Evolutionary conservation across 2,329 filamentous ascomycete genomes (phyloP), one percentile per base, ranked within the genome.

Genomic region (Penicillium griseofulvum): DNA sequence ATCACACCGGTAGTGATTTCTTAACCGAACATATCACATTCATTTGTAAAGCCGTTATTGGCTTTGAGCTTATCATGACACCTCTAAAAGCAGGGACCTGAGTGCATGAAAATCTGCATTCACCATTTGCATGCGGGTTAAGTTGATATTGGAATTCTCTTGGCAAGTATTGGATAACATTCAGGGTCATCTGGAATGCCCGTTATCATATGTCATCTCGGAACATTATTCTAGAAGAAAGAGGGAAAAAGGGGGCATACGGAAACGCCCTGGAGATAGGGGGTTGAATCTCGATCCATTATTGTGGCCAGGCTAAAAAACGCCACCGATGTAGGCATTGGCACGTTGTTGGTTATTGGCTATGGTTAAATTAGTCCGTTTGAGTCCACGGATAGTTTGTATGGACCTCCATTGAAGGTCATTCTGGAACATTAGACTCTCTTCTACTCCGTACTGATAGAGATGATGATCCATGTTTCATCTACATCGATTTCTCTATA

Each of bases 241-340:
- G 11, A 26, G 6, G 22, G 11, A 37, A 37, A 46, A 49, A 58
- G 55, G 26, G 45, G 44, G 55, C n/a, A 54, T 44, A 47, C 37
- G 43, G 22, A 22, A 31, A n/a, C n/a, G n/a, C n/a, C n/a, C n/a
- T n/a, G n/a, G 1, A 31, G 57, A 57, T 54, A 55, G 39, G 54
- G 54, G 55, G 43, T 51, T 54, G 54, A 55, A 53, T 49, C 43
- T 24, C 55, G 52, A 53, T 59, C 39, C 42, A 37, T 48, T 24
- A 22, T 48, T 24, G 22, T 49, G 52, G 44, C 31, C 33, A 28
- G 49, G 39, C 59, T 59, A 63, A 58, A 58, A 61, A 61, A 60
- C 63, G 63, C 63, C 63, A 65, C 63, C 60, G 59, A 65, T 64
- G 60, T 61, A 58, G 56, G 45, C n/a, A 43, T 52, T 49, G 51